These are phyloP conservation scores for Magnolia officinalis DNA, from an alignment of 164 flowering plant genomes.

Conservation along the genomic window DNA sequence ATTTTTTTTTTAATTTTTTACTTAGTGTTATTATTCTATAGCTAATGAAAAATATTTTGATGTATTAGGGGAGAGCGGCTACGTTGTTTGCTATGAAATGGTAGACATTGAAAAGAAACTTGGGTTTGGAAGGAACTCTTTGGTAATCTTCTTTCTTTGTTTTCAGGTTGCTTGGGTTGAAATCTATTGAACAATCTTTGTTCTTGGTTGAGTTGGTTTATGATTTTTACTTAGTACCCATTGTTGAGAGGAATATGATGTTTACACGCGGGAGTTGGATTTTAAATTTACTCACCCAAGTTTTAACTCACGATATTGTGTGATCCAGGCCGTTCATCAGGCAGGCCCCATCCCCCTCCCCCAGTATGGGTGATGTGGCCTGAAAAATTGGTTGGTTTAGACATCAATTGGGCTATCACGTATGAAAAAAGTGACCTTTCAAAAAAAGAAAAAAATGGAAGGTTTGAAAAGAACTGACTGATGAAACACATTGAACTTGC, in stretches of 20 bases:
- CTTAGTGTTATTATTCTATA: background rate
- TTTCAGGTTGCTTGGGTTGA: background rate
- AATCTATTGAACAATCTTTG: background rate
- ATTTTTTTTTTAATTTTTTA: too few relatives aligned
- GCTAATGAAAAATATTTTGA: conserved; percentile 2
- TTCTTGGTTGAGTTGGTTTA: background rate
- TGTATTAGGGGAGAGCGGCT: conserved; percentile 73
- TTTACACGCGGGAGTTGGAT: background rate
- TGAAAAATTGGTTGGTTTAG: too few relatives aligned
- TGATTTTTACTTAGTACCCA: too few relatives aligned
- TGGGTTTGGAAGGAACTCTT: conserved; percentile 88
- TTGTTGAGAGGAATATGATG: background rate
- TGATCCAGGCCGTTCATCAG: background rate
- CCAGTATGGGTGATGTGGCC: background rate
- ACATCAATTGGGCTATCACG: too few relatives aligned
- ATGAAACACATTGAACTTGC: too few relatives aligned
- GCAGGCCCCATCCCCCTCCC: background rate
- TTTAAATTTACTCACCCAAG: background rate
- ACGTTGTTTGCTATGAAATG: conserved; percentile 92
- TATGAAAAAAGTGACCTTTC: too few relatives aligned
- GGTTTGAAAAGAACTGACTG: too few relatives aligned
- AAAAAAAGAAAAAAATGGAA: too few relatives aligned
- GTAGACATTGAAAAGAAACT: conserved; percentile 77
- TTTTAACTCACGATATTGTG: background rate
- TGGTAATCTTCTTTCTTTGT: conserved; percentile 42